Base-by-base conservation (phyloP, 768 basidiomycete genomes). In the Chalciporus pseudorubinellus region DNA sequence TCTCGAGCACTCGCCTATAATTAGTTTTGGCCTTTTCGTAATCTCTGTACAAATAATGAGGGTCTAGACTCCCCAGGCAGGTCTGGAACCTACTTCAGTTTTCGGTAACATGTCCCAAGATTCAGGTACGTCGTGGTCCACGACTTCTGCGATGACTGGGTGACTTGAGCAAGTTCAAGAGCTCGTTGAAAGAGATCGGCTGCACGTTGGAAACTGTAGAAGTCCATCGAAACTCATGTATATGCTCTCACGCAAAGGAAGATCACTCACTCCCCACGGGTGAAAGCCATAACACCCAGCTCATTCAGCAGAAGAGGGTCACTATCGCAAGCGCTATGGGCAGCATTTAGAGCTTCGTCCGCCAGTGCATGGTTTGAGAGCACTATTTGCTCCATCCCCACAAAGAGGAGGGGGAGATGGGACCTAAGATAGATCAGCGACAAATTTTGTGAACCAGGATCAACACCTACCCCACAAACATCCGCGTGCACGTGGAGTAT, bases 311-410 rank as follows among this genome's bases (percentile, higher is more conserved):
- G 74, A 49, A 98, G 72, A 33, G 97, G 95, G 63, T 99, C 97
- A 9, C 81, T 83, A 54, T 87, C 80, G 63, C 94, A 95, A 74
- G 95, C 85, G 4, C 77, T 70, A 58, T 84, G 74, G 4, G 95
- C 87, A 1, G 94, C 91, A 54, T 82, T 77, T 38, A 99, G 77
- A 16, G 95, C 89, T 63, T 98, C 95, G 44, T 90, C 86, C 4
- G 97, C 97, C 40, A 92, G 76, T 20, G 70, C 65, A 56, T 83
- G 77, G 56, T 98, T 92, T 24, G 87, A 89, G 7, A 99, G 76
- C 63, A 87, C 86, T 33, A 99, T 90, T 59, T 98, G 91, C 69
- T 99, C 95, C 95, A 98, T 98, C 6, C 95, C 97, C 41, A 98
- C 92, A 64, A 94, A 98, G 71, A 95, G 83, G 39, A 97, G 74